phyloP scores from a whole-genome alignment of 2,329 filamentous ascomycete genomes.

The Penicillium sclerotigenum region DNA sequence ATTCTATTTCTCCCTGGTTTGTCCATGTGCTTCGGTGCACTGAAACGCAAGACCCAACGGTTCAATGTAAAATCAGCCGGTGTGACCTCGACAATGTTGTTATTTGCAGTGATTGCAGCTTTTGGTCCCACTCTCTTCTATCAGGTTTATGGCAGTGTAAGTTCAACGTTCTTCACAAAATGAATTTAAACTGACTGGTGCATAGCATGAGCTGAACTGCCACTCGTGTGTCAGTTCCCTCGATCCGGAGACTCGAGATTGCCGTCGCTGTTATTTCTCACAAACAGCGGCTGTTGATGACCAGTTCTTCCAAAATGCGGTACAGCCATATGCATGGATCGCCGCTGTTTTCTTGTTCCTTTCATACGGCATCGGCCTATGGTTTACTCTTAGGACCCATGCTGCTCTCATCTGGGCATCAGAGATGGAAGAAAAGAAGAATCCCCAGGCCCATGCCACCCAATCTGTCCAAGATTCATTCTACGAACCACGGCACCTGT shows the following conservation, averaged over 20 bases:
- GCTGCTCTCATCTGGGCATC: slow-evolving; percentile 96
- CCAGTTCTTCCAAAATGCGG: slow-evolving; percentile 83
- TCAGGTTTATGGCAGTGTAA: slow-evolving; percentile 90
- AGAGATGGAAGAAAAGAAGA: slow-evolving; percentile 73
- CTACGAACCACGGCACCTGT: slow-evolving; percentile 36
- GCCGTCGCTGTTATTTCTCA: slow-evolving; percentile 89
- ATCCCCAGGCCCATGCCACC: slow-evolving; percentile 25
- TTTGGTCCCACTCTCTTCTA: slow-evolving; percentile 97
- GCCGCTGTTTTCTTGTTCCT: slow-evolving; percentile 81
- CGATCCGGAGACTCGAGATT: slow-evolving; percentile 57
- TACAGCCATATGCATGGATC: slow-evolving; percentile 90
- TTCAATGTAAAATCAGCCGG: slow-evolving; percentile 97
- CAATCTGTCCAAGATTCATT: slow-evolving; percentile 28
- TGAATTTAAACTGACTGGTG: slow-evolving; percentile 34
- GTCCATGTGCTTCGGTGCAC: slow-evolving; percentile 97
- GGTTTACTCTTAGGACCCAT: slow-evolving; percentile 94
- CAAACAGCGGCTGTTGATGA: slow-evolving; percentile 81
- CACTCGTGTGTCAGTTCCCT: slow-evolving; percentile 58
- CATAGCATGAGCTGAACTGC: slow-evolving; percentile 84
- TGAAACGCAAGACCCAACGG: slow-evolving; percentile 95
- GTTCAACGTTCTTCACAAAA: slow-evolving; percentile 27
- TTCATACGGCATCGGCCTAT: slow-evolving; percentile 87
- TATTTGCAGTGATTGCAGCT: slow-evolving; percentile 92
- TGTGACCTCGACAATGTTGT: slow-evolving; percentile 94
- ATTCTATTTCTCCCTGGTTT: slow-evolving; percentile 90